phyloP scores from a whole-genome alignment of 179 eudicot species.

The Spinacia oleracea region DNA sequence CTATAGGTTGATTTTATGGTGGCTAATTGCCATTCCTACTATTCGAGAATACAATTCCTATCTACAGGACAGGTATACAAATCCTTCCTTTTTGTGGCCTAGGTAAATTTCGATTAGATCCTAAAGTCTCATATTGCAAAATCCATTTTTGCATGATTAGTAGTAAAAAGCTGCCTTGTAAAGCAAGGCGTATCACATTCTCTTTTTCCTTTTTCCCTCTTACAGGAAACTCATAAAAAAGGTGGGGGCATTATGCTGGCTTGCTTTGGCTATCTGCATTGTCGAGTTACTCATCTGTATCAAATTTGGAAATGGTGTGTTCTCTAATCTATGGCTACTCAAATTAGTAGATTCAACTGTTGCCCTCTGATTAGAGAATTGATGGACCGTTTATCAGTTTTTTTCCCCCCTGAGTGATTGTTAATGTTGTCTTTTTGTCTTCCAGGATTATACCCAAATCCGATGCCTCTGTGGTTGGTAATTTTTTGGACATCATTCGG shows the following conservation, averaged over 20 bases:
- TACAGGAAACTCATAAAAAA: constrained; percentile 80
- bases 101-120: not conserved
- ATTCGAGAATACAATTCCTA: constrained; percentile 97
- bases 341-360: not conserved
- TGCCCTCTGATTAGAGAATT: not conserved
- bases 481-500: constrained; percentile 64
- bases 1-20: constrained; percentile 89
- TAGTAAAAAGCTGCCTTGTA: not conserved
- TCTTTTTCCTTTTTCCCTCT: not conserved
- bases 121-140: not conserved
- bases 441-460: constrained; percentile 76
- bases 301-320: constrained; percentile 90
- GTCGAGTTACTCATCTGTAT: constrained; percentile 90
- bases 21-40: constrained; percentile 98
- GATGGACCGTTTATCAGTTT: too few relatives aligned
- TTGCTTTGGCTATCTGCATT: constrained; percentile 92
- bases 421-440: not conserved
- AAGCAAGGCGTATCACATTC: not conserved
- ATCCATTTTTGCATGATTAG: not conserved
- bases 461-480: constrained; percentile 85
- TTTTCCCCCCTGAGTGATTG: too few relatives aligned
- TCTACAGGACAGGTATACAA: constrained; percentile 78
- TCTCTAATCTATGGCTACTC: constrained; percentile 5
- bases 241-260: constrained; percentile 97
- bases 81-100: not conserved